These are phyloP conservation scores for Lipomyces starkeyi DNA, from an alignment of 805 yeast species.

Conservation along the genomic window DNA sequence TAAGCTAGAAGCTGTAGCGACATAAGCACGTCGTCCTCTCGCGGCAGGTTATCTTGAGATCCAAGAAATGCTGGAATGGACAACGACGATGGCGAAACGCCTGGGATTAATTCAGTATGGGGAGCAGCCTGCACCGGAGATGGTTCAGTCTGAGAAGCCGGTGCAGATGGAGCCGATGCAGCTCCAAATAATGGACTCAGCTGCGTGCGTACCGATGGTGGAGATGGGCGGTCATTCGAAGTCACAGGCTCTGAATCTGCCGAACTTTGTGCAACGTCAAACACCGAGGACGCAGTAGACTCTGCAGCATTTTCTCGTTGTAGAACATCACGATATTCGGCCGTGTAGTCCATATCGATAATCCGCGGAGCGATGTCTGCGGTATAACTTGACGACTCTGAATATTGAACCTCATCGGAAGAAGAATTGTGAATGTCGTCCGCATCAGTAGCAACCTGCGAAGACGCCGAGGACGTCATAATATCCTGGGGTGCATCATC, in stretches of 20 bases:
- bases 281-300: background rate
- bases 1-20: slow-evolving; percentile 89
- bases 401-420: slow-evolving; percentile 10
- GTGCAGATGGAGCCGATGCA: slow-evolving; percentile 11
- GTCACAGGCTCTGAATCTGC: background rate
- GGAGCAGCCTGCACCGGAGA: slow-evolving; percentile 5
- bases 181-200: slow-evolving; percentile 5
- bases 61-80: slow-evolving; percentile 28
- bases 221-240: background rate
- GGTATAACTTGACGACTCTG: background rate
- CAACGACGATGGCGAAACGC: slow-evolving; percentile 13
- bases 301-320: background rate
- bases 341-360: slow-evolving; percentile 10
- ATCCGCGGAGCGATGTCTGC: slow-evolving; percentile 4
- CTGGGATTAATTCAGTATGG: slow-evolving; percentile 12
- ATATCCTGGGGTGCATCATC: slow-evolving; percentile 7
- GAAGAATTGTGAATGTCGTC: slow-evolving; percentile 19
- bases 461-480: background rate
- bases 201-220: background rate
- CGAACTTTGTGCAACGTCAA: slow-evolving; percentile 3
- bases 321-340: no score
- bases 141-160: slow-evolving; percentile 8
- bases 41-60: slow-evolving; percentile 56
- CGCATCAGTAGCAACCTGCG: slow-evolving; percentile 8
- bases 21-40: slow-evolving; percentile 94